These are phyloP conservation scores for Penicillium sp. DNA, from an alignment of 2,329 filamentous ascomycete species.

Conservation along the genomic window DNA sequence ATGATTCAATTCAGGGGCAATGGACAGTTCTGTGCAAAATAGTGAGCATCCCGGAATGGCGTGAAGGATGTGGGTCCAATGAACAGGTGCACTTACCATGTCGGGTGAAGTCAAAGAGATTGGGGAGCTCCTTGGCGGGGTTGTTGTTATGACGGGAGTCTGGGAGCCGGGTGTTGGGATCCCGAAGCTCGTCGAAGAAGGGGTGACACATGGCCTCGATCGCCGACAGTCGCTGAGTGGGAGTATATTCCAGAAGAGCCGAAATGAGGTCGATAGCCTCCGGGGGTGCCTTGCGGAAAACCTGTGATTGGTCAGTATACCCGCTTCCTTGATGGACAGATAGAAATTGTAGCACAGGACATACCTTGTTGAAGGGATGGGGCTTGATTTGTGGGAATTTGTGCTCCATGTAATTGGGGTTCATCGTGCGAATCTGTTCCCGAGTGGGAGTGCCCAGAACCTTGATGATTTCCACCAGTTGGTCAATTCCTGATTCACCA, in stretches of 20 bases:
- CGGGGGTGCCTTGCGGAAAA: conserved; percentile 91
- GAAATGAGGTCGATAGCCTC: conserved; percentile 95
- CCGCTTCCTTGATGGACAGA: background rate
- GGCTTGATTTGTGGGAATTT: conserved; percentile 99
- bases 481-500: conserved; percentile 96
- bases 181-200: conserved; percentile 95
- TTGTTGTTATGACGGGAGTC: conserved; percentile 88
- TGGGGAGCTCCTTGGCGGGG: conserved; percentile 72
- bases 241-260: conserved; percentile 89
- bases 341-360: background rate
- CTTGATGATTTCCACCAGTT: conserved; percentile 99
- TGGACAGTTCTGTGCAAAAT: conserved; percentile 85
- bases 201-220: conserved; percentile 97
- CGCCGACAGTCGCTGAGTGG: conserved; percentile 86
- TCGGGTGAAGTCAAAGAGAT: conserved; percentile 85
- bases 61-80: too few relatives aligned
- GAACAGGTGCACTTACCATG: conserved; percentile 65
- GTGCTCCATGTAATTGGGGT: conserved; percentile 99
- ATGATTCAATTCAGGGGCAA: conserved; percentile 78
- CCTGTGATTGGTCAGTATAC: conserved; percentile 44
- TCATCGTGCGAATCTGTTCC: conserved; percentile 99
- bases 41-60: too few relatives aligned
- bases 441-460: conserved; percentile 92
- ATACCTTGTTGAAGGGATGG: conserved; percentile 90
- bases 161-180: conserved; percentile 82